Base-by-base conservation (phyloP, 2,329 filamentous ascomycete species). In the Alternaria longipes region DNA sequence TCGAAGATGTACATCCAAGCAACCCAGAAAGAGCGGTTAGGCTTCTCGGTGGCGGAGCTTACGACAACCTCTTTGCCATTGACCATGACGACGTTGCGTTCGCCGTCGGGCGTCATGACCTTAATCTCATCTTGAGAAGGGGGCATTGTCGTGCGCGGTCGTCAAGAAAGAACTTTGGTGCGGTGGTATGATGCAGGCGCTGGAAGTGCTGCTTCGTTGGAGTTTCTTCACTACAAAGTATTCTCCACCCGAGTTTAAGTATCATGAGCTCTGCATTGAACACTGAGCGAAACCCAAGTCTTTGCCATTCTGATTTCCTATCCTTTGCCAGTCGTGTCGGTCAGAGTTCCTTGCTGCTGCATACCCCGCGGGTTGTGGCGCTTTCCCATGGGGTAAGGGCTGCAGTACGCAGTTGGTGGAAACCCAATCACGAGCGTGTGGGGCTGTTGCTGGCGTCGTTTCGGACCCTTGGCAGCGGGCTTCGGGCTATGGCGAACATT, bases 1-100 rank as follows among this genome's bases (percentile, higher is more conserved):
- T 66, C 65, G 46, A 70, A 70, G 32, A 70, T 66, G 42, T 70
- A 66, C 24, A 67, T 40, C 67, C 67, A 70, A 7, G 67, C 63
- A 14, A 68, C 22, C 65, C 63, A 64, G 9, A 64, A 42, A 24
- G 58, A 62, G n/a, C 64, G 45, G 28, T 49, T 60, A 1, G 65
- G 65, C 52, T 66, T 67, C 22, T 68, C 54, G 9, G 67, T 70
- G 3, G 67, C 64, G 14, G 67, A 70, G 63, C 65, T 70, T 9
- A 70, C 67, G 3, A 64, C 45, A 18, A 65, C 30, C 20, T 65
- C 58, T 12, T 68, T 59, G 51, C 63, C 63, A n/a, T 65, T 65
- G 12, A 65, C 60, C 20, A 63, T n/a, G 5, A 65, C 63, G 5
- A 65, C 42, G 18, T 30, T 54, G 22, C 32, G 26, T 12, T 58